A percentile compares a stretch with the other conserved stretches of the same genome.
phyloP scores from a whole-genome alignment of 2,329 filamentous ascomycete species.

The Teratosphaeria epicoccoides region DNA sequence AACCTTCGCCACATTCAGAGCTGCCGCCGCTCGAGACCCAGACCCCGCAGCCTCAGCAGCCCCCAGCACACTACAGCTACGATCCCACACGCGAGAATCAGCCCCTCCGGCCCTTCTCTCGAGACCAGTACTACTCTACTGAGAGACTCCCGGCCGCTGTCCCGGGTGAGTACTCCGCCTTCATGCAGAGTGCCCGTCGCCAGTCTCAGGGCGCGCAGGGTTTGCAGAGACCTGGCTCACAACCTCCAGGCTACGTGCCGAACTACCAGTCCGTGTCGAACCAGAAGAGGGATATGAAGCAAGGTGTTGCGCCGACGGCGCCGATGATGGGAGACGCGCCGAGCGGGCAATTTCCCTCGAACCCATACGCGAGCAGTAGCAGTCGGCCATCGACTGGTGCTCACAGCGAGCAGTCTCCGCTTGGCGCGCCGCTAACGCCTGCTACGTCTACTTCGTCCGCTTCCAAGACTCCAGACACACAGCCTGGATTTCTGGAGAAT shows the following conservation, averaged over 20 bases:
- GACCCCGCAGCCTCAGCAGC: slow-evolving; percentile 5
- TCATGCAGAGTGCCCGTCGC: slow-evolving; percentile 18
- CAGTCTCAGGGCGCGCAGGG: slow-evolving; percentile 22
- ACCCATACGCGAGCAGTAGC: slow-evolving; percentile 13
- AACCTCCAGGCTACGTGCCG: slow-evolving; percentile 13
- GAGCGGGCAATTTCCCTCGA: slow-evolving; percentile 10
- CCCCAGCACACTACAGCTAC: slow-evolving; percentile 1
- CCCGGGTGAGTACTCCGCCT: slow-evolving; percentile 27
- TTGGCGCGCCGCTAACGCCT: slow-evolving; percentile 21
- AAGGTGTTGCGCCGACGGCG: slow-evolving; percentile 7
- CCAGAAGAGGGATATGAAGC: slow-evolving; percentile 17
- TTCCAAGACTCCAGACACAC: slow-evolving; percentile 20
- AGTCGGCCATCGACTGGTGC: slow-evolving; percentile 16
- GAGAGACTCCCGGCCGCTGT: slow-evolving; percentile 26
- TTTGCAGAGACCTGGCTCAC: slow-evolving; percentile 18
- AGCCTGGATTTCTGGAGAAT: slow-evolving; percentile 30
- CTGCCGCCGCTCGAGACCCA: background rate
- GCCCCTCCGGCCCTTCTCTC: slow-evolving; percentile 24
- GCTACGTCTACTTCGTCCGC: slow-evolving; percentile 20
- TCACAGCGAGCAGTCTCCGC: slow-evolving; percentile 24
- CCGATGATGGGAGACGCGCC: slow-evolving; percentile 6
- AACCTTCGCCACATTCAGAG: slow-evolving; percentile 4
- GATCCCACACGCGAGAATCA: slow-evolving; percentile 13
- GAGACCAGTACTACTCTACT: slow-evolving; percentile 28
- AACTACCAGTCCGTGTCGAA: slow-evolving; percentile 19